Percentiles rank a stretch among this genome's conserved stretches.
Evolutionary conservation across 2,329 filamentous ascomycete species (phyloP).

Genomic region (Colletotrichum karsti): DNA sequence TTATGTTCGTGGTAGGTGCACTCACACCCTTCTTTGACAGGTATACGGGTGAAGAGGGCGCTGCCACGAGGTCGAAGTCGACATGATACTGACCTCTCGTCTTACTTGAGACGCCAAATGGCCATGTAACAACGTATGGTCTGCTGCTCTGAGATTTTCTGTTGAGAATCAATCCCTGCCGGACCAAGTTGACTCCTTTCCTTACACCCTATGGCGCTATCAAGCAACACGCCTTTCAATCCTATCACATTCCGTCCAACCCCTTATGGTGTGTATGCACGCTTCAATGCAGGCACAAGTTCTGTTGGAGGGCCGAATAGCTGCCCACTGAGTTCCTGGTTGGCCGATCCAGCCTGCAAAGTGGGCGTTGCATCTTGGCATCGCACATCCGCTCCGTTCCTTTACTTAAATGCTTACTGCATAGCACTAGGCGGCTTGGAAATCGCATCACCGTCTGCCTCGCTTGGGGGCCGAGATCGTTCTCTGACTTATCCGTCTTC

Average conservation of each 20-base stretch:
- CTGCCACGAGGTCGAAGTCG: not conserved
- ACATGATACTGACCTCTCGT: not conserved
- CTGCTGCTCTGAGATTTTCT: not conserved
- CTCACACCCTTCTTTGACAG: not conserved
- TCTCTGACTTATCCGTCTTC: not conserved
- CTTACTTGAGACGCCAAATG: not conserved
- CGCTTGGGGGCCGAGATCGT: not conserved
- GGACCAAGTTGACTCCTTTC: not conserved
- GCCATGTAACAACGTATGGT: not conserved
- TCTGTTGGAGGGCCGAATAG: not conserved
- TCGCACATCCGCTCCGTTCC: not conserved
- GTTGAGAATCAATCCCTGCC: not conserved
- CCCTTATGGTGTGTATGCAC: not conserved
- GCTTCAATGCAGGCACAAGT: slow-evolving; percentile 22
- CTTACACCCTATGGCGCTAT: not conserved
- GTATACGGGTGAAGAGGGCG: not conserved
- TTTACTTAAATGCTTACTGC: not conserved
- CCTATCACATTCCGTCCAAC: not conserved
- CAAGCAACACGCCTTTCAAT: not conserved
- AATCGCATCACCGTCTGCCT: not conserved
- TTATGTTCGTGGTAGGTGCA: too few relatives aligned
- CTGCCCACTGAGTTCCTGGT: not conserved
- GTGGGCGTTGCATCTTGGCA: slow-evolving; percentile 21
- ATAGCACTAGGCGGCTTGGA: not conserved
- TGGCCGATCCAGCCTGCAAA: not conserved